A percentile compares a stretch with the other conserved stretches of the same genome.
phyloP scores from a whole-genome alignment of 805 yeast genomes.

The Starmerella riodocensis region DNA sequence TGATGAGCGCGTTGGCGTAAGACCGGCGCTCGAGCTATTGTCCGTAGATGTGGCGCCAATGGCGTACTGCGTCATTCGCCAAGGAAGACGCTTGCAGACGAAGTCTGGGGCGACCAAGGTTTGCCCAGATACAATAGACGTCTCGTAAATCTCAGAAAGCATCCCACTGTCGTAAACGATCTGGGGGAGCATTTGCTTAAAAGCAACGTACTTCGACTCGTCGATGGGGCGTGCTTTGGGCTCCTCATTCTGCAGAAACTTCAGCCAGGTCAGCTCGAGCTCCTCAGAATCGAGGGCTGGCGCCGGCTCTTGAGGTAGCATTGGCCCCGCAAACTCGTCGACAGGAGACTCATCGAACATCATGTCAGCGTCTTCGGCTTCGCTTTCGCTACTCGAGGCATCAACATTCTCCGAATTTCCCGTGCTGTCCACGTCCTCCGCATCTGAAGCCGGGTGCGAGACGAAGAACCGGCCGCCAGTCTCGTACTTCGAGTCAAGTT shows the following conservation, averaged over 20 bases:
- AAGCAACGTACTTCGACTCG: slow-evolving; percentile 14
- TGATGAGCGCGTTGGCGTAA: neutral
- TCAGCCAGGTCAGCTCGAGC: slow-evolving; percentile 7
- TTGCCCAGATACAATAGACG: slow-evolving; percentile 9
- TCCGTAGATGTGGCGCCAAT: neutral
- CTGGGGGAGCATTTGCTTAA: slow-evolving; percentile 25
- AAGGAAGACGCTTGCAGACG: slow-evolving; percentile 6
- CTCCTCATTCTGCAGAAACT: neutral
- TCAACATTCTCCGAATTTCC: neutral
- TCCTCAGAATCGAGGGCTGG: neutral
- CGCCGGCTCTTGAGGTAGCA: neutral
- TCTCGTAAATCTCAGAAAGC: slow-evolving; percentile 13
- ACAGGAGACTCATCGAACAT: neutral
- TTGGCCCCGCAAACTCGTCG: neutral
- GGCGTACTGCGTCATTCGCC: neutral
- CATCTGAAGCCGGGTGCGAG: slow-evolving; percentile 10
- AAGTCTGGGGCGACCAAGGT: slow-evolving; percentile 4
- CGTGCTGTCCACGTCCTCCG: slow-evolving; percentile 5
- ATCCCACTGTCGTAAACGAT: slow-evolving; percentile 29
- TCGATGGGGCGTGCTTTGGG: slow-evolving; percentile 5
- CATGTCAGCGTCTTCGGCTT: neutral
- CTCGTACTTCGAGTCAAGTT: slow-evolving; percentile 74
- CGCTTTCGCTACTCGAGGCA: neutral
- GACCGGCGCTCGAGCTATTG: neutral
- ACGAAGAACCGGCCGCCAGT: slow-evolving; percentile 85